phyloP scores from a whole-genome alignment of 192 early-diverging fungal species.

The Fimicolochytrium jonesii region DNA sequence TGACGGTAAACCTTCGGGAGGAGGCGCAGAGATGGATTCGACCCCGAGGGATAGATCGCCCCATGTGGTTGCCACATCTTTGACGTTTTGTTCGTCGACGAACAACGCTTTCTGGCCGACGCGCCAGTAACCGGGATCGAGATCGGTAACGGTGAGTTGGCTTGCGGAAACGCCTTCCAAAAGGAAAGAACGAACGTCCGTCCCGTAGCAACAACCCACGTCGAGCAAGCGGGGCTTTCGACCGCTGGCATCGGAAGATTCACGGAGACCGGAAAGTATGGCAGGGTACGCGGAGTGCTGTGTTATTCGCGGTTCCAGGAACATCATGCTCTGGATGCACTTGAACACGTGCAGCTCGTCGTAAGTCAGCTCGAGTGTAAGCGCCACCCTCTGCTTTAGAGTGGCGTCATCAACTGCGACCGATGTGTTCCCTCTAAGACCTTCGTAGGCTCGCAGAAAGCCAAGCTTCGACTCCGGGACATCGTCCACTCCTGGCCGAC shows the following conservation, averaged over 20 bases:
- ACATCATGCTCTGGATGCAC: constrained; percentile 17
- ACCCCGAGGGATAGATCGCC: too few relatives aligned
- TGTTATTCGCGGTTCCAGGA: constrained; percentile 6
- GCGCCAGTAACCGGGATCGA: constrained; percentile 26
- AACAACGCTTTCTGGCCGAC: constrained; percentile 13
- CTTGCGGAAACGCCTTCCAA: constrained; percentile 5
- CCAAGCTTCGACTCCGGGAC: too few relatives aligned
- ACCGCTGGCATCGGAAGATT: too few relatives aligned
- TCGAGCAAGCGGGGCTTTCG: constrained; percentile 25
- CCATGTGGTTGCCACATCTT: not conserved
- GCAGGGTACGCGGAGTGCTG: constrained; percentile 9
- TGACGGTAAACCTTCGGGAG: too few relatives aligned
- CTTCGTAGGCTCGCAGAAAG: too few relatives aligned
- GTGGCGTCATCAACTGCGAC: too few relatives aligned
- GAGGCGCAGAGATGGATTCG: too few relatives aligned
- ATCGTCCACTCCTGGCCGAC: too few relatives aligned
- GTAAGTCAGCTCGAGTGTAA: too few relatives aligned
- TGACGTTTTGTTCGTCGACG: not conserved
- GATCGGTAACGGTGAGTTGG: constrained; percentile 6
- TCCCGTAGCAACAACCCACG: constrained; percentile 33
- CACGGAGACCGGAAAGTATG: too few relatives aligned
- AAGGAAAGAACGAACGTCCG: constrained; percentile 22
- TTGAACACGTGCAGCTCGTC: constrained; percentile 26
- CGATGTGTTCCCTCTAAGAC: too few relatives aligned
- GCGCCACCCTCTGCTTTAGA: too few relatives aligned